Percentiles rank a stretch among this genome's conserved stretches.
Evolutionary conservation across 352 stramenopile genomes (phyloP).

Genomic region (Phytopythium helicoides): DNA sequence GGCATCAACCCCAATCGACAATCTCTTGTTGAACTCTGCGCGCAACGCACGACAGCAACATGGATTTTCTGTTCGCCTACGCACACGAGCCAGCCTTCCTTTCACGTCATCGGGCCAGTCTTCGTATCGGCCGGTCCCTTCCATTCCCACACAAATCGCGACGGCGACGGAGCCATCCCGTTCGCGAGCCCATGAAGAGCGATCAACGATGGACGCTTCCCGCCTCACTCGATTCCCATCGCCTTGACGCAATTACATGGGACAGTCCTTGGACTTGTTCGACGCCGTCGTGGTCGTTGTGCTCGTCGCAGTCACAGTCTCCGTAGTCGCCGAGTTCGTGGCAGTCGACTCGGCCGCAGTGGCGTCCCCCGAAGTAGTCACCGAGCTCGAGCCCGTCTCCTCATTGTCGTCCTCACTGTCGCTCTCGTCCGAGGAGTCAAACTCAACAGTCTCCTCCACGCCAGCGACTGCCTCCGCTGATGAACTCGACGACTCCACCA

Average conservation of each 20-base stretch:
- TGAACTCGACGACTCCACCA: neutral
- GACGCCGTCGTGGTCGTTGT: constrained; percentile 9
- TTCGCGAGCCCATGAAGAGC: neutral
- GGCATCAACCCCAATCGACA: too few relatives aligned
- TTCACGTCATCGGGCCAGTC: neutral
- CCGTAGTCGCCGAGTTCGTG: neutral
- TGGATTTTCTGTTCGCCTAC: too few relatives aligned
- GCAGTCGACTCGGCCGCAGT: too few relatives aligned
- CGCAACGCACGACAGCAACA: too few relatives aligned
- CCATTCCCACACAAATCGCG: neutral
- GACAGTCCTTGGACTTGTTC: constrained; percentile 23
- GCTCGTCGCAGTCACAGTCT: constrained; percentile 6
- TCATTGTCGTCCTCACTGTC: constrained; percentile 13
- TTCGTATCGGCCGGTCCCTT: neutral
- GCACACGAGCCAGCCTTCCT: constrained; percentile 1
- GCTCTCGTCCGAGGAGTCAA: neutral
- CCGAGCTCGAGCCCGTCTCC: too few relatives aligned
- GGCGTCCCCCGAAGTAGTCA: constrained; percentile 4
- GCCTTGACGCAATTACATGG: constrained; percentile 8
- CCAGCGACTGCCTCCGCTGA: neutral
- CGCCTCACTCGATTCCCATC: neutral
- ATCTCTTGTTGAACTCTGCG: too few relatives aligned
- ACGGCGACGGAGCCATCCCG: neutral
- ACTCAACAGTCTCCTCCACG: constrained; percentile 1
- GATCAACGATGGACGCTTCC: too few relatives aligned